Conservation (phyloP, 2,329 filamentous ascomycete genomes). For the Epichloe gansuensis region DNA sequence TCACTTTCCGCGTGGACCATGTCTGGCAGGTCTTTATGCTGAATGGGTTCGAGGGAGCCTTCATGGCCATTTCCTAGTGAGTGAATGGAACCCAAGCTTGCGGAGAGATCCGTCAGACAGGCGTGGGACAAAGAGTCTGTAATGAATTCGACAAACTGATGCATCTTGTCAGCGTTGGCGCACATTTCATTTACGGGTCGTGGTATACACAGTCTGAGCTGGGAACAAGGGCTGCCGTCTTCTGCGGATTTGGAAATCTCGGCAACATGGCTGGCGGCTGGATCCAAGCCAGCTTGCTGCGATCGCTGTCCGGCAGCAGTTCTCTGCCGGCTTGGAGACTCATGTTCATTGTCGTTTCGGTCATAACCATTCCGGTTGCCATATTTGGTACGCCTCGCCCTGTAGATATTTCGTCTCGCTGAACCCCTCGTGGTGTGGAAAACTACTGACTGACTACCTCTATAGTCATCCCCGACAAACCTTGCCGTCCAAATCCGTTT, state of each 20-base stretch:
- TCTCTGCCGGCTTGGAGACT: constrained; percentile 29
- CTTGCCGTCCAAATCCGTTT: too few species aligned
- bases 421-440: too few species aligned
- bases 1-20: constrained; percentile 28
- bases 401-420: not conserved
- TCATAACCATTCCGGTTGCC: constrained; percentile 25
- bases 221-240: constrained; percentile 27
- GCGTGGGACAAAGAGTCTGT: too few species aligned
- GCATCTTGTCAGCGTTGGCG: constrained; percentile 20
- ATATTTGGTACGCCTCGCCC: constrained; percentile 20
- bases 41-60: constrained; percentile 31
- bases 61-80: constrained; percentile 30
- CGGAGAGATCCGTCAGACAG: too few species aligned
- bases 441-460: not conserved
- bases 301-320: constrained; percentile 19
- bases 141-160: not conserved
- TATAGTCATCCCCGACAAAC: too few species aligned
- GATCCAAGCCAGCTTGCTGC: constrained; percentile 30
- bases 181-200: constrained; percentile 31
- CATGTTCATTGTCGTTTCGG: constrained; percentile 30
- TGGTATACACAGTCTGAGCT: constrained; percentile 33
- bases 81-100: constrained; percentile 3
- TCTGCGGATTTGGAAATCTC: constrained; percentile 29
- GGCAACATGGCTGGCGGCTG: constrained; percentile 32
- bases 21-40: constrained; percentile 32